Percentiles rank a stretch among this genome's conserved stretches.
Evolutionary conservation across 2,329 filamentous ascomycete genomes (phyloP).

Genomic region (Mycosphaerella sp.): DNA sequence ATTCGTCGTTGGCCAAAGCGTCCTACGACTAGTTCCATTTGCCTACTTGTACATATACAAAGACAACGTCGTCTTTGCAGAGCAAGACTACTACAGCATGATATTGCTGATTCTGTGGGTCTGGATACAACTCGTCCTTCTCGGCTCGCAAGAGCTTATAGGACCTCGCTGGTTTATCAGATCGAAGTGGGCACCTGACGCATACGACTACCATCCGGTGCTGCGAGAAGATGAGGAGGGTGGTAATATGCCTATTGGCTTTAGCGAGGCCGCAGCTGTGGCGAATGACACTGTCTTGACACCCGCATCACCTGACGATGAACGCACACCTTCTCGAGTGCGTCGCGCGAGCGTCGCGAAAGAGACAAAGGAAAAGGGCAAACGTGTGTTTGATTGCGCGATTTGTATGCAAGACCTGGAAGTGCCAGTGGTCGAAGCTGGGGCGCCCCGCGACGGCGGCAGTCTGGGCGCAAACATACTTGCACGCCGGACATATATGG

Average conservation of each 20-base stretch:
- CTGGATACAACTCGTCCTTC: constrained; percentile 73
- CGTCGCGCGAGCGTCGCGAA: constrained; percentile 19
- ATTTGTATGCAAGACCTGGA: constrained; percentile 92
- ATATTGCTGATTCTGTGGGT: constrained; percentile 66
- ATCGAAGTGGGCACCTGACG: constrained; percentile 58
- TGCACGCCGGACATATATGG: constrained; percentile 83
- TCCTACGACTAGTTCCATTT: constrained; percentile 70
- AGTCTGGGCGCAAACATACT: constrained; percentile 58
- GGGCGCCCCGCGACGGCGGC: constrained; percentile 25
- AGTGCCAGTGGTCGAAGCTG: constrained; percentile 67
- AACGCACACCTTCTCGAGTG: constrained; percentile 15
- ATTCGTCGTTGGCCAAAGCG: constrained; percentile 77
- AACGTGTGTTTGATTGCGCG: constrained; percentile 74
- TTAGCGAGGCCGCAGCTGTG: constrained; percentile 34
- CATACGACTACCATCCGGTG: constrained; percentile 93
- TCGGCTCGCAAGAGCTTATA: constrained; percentile 76
- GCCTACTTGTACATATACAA: constrained; percentile 75
- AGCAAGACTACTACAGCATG: constrained; percentile 61
- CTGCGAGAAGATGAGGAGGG: constrained; percentile 79
- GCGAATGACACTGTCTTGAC: constrained; percentile 17
- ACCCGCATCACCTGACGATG: constrained; percentile 24
- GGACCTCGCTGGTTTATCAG: constrained; percentile 83
- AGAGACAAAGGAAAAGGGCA: constrained; percentile 47
- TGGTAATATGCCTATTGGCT: constrained; percentile 67
- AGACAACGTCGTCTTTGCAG: constrained; percentile 75